phyloP scores from a whole-genome alignment of 306 rosid species.

The Trifolium dubium region DNA sequence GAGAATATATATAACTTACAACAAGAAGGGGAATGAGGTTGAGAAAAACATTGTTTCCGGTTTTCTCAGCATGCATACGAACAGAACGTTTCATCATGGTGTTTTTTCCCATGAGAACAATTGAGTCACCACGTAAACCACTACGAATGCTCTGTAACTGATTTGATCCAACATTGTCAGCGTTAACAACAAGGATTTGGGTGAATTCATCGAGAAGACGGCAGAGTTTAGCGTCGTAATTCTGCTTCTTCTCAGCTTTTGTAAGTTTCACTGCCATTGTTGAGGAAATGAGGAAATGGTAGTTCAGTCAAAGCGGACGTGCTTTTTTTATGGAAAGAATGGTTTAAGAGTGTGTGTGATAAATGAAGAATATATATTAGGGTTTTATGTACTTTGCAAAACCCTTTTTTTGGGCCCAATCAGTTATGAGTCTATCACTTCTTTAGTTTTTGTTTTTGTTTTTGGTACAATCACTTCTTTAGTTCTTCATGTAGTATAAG shows the following conservation, averaged over 20 bases:
- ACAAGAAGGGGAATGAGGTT: slow-evolving; percentile 25
- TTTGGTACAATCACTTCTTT: no score
- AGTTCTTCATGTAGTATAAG: no score
- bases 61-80: slow-evolving; percentile 20
- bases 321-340: background rate
- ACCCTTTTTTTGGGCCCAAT: background rate
- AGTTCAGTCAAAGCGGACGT: no score
- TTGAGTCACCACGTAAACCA: slow-evolving; percentile 9
- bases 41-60: slow-evolving; percentile 2
- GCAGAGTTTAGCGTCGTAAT: slow-evolving; percentile 19
- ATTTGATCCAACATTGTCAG: slow-evolving; percentile 18
- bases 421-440: no score
- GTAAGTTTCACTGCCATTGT: slow-evolving; percentile 7
- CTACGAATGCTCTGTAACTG: slow-evolving; percentile 17
- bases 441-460: no score
- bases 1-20: background rate
- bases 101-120: slow-evolving; percentile 20
- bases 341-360: background rate
- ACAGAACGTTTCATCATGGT: slow-evolving; percentile 27
- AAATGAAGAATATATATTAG: background rate
- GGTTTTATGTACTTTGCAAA: background rate
- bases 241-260: slow-evolving; percentile 15
- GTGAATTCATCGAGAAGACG: background rate
- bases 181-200: slow-evolving; percentile 21
- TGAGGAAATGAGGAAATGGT: no score